These are phyloP conservation scores for Trichomonas vaginalis DNA, from an alignment of 208 protist genomes.

Conservation along the genomic window DNA sequence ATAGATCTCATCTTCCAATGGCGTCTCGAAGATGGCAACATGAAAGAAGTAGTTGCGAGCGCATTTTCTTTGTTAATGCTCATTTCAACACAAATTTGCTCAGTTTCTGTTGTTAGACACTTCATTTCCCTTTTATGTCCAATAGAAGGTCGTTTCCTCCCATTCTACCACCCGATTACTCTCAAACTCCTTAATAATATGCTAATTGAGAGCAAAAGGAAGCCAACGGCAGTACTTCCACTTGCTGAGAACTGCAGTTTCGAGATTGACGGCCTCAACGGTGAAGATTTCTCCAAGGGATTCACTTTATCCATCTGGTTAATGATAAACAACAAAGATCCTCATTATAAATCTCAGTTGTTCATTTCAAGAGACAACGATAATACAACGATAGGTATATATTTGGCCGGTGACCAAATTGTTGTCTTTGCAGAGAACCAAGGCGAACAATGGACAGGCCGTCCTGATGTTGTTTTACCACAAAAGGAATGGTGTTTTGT, in stretches of 20 bases:
- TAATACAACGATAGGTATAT: background rate
- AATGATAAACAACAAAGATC: background rate
- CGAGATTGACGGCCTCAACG: background rate
- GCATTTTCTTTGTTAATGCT: background rate
- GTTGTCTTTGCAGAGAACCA: background rate
- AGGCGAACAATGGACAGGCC: background rate
- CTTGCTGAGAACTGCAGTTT: background rate
- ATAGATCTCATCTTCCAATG: background rate
- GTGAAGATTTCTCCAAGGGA: background rate
- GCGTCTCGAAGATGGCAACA: background rate
- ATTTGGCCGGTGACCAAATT: background rate
- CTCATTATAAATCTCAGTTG: background rate
- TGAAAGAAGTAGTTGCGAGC: background rate
- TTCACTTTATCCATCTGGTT: background rate
- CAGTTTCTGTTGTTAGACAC: background rate
- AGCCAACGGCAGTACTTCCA: background rate
- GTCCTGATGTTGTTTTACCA: background rate
- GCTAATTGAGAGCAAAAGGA: background rate
- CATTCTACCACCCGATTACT: background rate
- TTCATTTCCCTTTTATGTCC: conserved; percentile 10
- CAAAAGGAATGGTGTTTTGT: background rate
- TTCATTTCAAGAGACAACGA: background rate
- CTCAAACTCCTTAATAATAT: background rate
- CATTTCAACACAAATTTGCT: conserved; percentile 2
- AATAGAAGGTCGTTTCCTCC: background rate